Evolutionary conservation across 1,284 basidiomycete genomes (phyloP), one percentile per base, ranked within the genome.

Genomic region (Cutaneotrichosporon sp.): DNA sequence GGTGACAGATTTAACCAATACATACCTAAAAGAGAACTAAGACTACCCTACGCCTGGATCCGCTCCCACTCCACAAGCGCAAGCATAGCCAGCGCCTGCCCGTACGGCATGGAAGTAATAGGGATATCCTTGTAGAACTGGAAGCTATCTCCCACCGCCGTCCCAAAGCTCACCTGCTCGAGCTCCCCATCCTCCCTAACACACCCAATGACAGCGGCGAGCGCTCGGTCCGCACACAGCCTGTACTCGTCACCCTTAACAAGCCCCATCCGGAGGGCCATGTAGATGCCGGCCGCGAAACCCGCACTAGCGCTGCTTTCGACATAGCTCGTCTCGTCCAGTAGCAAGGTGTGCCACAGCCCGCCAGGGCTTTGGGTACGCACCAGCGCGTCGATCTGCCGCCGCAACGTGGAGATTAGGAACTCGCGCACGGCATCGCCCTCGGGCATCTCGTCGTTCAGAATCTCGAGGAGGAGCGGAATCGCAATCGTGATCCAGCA

Each of bases 81-180:
- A 9, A 79, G 65, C 67, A 80, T 76, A 4, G 85, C 86, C 68
- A 88, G 73, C 61, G 86, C 86, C 72, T 87, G 86, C 8, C 87
- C 86, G 67, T 87, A 88, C 4, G 86, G 86, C 86, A 87, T 88
- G 58, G 84, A 84, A 10, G 86, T 88, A 71, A 87, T 77, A 21
- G 83, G 81, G 57, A 87, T 83, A 57, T 83, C 79, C 72, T 83
- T 86, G 75, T 87, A 87, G 60, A 83, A 84, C 63, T 87, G 84
- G 40, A 84, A 72, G 66, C 84, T 77, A 63, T 83, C 77, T 61
- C 86, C 86, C 58, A 88, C 85, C 16, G 84, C 86, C 6, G 86
- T 86, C 11, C 86, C 86, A 69, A 87, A 87, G 5, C 85, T 86
- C 57, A 85, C 84, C 68, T 85, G 80, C 73, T 80, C 73, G 69